phyloP scores from a whole-genome alignment of 352 stramenopile genomes.

The Phytopythium ostracodes region DNA sequence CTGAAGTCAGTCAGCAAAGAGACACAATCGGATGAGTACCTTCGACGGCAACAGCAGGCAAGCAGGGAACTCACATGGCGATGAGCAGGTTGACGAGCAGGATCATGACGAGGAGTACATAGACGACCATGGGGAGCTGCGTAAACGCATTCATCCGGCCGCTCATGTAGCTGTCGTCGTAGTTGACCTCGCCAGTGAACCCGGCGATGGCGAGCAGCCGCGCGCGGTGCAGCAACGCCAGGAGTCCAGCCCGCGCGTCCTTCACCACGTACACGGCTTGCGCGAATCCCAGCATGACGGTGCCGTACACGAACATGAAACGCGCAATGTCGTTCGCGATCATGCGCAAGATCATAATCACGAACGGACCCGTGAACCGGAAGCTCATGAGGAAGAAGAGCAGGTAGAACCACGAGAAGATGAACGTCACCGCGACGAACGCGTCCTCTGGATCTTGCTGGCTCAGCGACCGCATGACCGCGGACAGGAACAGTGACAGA shows the following conservation, averaged over 20 bases:
- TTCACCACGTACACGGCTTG: constrained; percentile 55
- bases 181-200: constrained; percentile 59
- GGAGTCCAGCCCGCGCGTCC: constrained; percentile 29
- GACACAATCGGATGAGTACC: not conserved
- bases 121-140: constrained; percentile 48
- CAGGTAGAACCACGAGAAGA: constrained; percentile 59
- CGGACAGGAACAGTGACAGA: constrained; percentile 29
- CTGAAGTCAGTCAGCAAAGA: constrained; percentile 13
- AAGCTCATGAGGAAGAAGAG: constrained; percentile 72
- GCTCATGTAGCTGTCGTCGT: constrained; percentile 48
- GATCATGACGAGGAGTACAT: constrained; percentile 64
- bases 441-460: constrained; percentile 36
- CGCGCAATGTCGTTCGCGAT: constrained; percentile 53
- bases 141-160: constrained; percentile 43
- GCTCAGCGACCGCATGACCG: constrained; percentile 14
- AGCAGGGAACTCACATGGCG: constrained; percentile 34
- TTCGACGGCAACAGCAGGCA: too few species aligned
- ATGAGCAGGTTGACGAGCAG: constrained; percentile 66
- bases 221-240: constrained; percentile 31
- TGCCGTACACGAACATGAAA: constrained; percentile 54
- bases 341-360: constrained; percentile 69
- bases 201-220: constrained; percentile 48
- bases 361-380: constrained; percentile 53
- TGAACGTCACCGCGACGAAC: constrained; percentile 33
- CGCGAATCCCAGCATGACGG: constrained; percentile 49